Evolutionary conservation across 306 rosid species (phyloP).

Genomic region (Cotoneaster glaucophyllus): DNA sequence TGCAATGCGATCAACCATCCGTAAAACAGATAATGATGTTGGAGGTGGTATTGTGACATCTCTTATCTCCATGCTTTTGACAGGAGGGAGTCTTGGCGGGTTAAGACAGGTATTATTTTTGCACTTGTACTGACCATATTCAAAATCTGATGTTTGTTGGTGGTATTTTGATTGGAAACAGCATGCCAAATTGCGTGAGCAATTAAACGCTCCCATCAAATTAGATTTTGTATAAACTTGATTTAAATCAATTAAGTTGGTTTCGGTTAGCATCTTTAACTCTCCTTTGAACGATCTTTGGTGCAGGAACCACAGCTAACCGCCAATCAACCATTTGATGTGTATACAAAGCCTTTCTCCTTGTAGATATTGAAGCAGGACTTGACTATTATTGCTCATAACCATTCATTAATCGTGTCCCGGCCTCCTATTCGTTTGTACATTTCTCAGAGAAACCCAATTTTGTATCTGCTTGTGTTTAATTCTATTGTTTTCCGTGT

Average conservation of each 20-base stretch:
- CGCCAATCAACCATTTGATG: slow-evolving; percentile 28
- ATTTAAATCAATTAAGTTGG: background rate
- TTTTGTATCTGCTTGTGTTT: background rate
- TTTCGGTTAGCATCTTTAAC: background rate
- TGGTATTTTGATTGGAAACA: too few relatives aligned
- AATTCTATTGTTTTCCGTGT: background rate
- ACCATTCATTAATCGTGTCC: background rate
- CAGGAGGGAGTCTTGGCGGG: slow-evolving; percentile 26
- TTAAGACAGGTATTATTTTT: slow-evolving; percentile 22
- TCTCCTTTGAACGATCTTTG: background rate
- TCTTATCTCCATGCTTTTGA: slow-evolving; percentile 32
- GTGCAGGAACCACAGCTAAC: slow-evolving; percentile 35
- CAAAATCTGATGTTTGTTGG: too few relatives aligned
- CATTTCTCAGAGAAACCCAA: background rate
- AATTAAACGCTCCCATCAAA: background rate
- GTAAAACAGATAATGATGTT: background rate
- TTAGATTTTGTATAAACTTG: background rate
- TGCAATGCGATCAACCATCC: slow-evolving; percentile 32
- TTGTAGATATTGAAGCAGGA: background rate
- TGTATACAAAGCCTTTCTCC: slow-evolving; percentile 33
- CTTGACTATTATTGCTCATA: background rate
- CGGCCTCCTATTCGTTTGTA: background rate
- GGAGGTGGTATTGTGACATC: slow-evolving; percentile 29
- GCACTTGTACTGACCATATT: background rate
- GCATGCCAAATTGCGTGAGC: background rate